A percentile compares a stretch with the other conserved stretches of the same genome.
Conservation (phyloP, 2,329 filamentous ascomycete genomes). For the Drechslera avenae region DNA sequence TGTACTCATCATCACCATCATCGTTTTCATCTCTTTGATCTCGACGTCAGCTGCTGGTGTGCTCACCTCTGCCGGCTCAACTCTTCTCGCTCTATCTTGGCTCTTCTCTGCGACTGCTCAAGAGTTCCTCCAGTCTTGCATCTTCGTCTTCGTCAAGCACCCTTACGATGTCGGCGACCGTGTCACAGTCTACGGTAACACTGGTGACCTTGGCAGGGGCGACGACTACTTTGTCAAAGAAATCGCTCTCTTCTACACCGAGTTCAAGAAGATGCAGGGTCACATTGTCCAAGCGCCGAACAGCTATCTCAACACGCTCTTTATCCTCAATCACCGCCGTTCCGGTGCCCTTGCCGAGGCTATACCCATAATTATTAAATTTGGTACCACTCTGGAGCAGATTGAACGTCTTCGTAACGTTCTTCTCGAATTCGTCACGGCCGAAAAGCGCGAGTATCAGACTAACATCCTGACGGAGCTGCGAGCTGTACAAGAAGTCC, state of each 20-base stretch:
- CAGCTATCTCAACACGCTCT: constrained; percentile 87
- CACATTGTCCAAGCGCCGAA: constrained; percentile 96
- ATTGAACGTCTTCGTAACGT: constrained; percentile 81
- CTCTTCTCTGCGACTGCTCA: constrained; percentile 90
- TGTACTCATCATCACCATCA: constrained; percentile 76
- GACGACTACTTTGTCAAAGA: constrained; percentile 98
- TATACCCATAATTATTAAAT: constrained; percentile 81
- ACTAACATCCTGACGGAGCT: constrained; percentile 86
- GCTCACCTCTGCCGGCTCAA: constrained; percentile 85
- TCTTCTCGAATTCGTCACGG: constrained; percentile 80
- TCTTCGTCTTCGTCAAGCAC: constrained; percentile 97
- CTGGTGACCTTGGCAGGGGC: constrained; percentile 75
- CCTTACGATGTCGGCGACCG: constrained; percentile 96
- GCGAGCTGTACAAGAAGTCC: constrained; percentile 77
- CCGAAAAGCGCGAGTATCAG: constrained; percentile 89
- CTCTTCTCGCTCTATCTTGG: constrained; percentile 89
- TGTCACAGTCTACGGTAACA: constrained; percentile 89
- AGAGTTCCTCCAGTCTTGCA: constrained; percentile 90
- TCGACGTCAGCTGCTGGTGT: constrained; percentile 89
- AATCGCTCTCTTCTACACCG: constrained; percentile 89
- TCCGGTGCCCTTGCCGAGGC: constrained; percentile 88
- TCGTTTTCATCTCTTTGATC: constrained; percentile 88
- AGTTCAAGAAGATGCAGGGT: constrained; percentile 98
- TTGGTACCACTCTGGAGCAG: constrained; percentile 80
- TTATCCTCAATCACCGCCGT: constrained; percentile 92